phyloP scores from a whole-genome alignment of 345 rosid species.

The Eucalyptus grandis region DNA sequence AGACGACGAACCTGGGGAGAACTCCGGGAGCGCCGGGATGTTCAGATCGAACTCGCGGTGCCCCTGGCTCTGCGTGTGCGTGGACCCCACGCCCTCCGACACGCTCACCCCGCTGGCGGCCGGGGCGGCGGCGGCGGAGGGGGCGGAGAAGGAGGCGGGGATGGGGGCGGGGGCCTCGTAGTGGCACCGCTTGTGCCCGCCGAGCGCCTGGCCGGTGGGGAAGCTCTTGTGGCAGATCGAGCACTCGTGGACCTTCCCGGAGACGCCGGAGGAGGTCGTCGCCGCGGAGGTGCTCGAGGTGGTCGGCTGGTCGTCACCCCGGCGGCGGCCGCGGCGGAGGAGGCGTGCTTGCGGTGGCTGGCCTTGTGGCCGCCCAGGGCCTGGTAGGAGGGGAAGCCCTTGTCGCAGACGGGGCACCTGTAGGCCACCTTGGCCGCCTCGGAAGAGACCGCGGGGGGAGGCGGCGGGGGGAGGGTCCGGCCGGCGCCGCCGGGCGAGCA shows the following conservation, averaged over 20 bases:
- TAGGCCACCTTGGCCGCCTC: too few relatives aligned
- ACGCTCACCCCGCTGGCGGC: conserved; percentile 21
- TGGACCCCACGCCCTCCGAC: conserved; percentile 49
- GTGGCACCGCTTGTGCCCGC: conserved; percentile 76
- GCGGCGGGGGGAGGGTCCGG: neutral
- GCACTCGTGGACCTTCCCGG: conserved; percentile 49
- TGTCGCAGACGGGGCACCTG: too few relatives aligned
- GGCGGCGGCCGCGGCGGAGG: neutral
- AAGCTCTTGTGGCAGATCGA: conserved; percentile 59
- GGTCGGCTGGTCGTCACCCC: neutral
- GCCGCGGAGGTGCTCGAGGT: neutral
- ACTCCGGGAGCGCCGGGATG: conserved; percentile 8
- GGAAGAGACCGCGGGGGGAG: too few relatives aligned
- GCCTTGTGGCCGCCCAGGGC: too few relatives aligned
- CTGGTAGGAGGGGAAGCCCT: too few relatives aligned
- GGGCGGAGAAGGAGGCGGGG: neutral
- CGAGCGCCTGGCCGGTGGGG: conserved; percentile 65
- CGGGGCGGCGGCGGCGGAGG: neutral
- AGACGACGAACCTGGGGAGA: conserved; percentile 8
- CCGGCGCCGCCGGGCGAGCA: conserved; percentile 67
- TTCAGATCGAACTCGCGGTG: conserved; percentile 2
- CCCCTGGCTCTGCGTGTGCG: conserved; percentile 22
- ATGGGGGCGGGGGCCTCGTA: conserved; percentile 30
- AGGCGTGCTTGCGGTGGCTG: too few relatives aligned
- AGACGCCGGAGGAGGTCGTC: neutral